Conservation (phyloP, 2,329 filamentous ascomycete species). For the Didymella pomorum region DNA sequence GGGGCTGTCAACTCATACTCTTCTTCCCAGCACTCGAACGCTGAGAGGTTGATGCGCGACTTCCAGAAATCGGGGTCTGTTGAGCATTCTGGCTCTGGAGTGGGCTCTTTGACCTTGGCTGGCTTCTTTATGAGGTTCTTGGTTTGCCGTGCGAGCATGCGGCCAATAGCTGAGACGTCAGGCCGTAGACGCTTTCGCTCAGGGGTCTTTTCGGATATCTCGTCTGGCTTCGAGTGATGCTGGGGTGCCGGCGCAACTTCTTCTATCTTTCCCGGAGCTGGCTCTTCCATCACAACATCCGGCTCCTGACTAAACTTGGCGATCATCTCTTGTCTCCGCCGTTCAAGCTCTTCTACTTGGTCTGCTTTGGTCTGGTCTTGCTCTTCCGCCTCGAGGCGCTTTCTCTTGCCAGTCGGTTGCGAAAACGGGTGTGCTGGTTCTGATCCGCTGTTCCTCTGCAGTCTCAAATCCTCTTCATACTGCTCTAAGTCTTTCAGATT, state of each 20-base stretch:
- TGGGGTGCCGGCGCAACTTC: constrained; percentile 1
- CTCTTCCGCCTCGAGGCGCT: constrained; percentile 35
- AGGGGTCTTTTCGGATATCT: constrained; percentile 19
- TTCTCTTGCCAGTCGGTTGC: constrained; percentile 31
- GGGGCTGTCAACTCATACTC: constrained; percentile 70
- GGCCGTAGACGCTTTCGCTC: constrained; percentile 37
- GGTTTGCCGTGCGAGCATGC: constrained; percentile 44
- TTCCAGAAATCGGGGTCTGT: constrained; percentile 73
- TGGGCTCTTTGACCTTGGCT: constrained; percentile 29
- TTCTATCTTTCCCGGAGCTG: not conserved
- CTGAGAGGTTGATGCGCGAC: constrained; percentile 74
- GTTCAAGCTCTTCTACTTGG: constrained; percentile 30
- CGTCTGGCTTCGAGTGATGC: not conserved
- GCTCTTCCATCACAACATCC: constrained; percentile 6
- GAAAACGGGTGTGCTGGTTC: constrained; percentile 20
- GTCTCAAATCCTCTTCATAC: constrained; percentile 52
- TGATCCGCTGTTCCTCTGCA: constrained; percentile 3
- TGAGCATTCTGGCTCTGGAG: constrained; percentile 36
- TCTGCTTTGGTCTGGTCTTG: constrained; percentile 6
- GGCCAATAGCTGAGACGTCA: constrained; percentile 38
- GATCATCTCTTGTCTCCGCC: constrained; percentile 36
- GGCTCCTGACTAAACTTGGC: constrained; percentile 25
- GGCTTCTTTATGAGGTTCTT: constrained; percentile 32
- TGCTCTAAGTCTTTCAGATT: constrained; percentile 60
- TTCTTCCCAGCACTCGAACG: constrained; percentile 81